Conservation (phyloP, 78 protist genomes). For the Corallochytrium limacisporum region DNA sequence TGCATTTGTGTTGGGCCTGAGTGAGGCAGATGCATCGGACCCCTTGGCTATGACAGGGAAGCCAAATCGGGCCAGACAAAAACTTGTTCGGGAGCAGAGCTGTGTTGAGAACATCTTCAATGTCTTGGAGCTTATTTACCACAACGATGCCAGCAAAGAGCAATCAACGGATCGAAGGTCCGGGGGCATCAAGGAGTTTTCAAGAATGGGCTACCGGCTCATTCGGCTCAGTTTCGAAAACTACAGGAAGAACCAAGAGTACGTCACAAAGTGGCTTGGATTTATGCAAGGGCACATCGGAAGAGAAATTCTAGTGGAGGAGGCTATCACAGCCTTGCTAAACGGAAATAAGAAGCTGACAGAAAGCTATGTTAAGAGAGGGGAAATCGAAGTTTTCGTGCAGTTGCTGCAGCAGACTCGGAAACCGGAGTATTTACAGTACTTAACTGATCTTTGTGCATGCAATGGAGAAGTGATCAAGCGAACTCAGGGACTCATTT, state of each 20-base stretch:
- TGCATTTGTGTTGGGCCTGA: not conserved
- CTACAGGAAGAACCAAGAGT: conserved; percentile 20
- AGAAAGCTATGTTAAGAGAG: not conserved
- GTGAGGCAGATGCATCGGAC: not conserved
- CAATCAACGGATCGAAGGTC: no score
- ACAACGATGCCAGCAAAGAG: no score
- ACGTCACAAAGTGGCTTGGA: not conserved
- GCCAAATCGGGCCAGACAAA: not conserved
- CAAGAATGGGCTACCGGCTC: conserved; percentile 23
- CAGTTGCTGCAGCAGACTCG: not conserved
- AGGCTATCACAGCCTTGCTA: conserved; percentile 17
- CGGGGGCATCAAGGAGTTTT: no score
- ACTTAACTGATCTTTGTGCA: conserved; percentile 9
- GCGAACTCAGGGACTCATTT: conserved; percentile 12
- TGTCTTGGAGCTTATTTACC: no score
- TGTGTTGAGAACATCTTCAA: not conserved
- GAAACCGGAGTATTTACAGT: not conserved
- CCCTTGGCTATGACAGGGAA: not conserved
- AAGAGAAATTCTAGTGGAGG: conserved; percentile 10
- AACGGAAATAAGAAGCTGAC: conserved; percentile 17
- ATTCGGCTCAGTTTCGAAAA: not conserved
- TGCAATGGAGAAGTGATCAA: conserved; percentile 4
- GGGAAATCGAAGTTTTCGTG: not conserved
- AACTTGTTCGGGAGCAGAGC: conserved; percentile 19
- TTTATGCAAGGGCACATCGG: conserved; percentile 22